Conservation (phyloP, 179 eudicot genomes). For the Kewa caespitosa region DNA sequence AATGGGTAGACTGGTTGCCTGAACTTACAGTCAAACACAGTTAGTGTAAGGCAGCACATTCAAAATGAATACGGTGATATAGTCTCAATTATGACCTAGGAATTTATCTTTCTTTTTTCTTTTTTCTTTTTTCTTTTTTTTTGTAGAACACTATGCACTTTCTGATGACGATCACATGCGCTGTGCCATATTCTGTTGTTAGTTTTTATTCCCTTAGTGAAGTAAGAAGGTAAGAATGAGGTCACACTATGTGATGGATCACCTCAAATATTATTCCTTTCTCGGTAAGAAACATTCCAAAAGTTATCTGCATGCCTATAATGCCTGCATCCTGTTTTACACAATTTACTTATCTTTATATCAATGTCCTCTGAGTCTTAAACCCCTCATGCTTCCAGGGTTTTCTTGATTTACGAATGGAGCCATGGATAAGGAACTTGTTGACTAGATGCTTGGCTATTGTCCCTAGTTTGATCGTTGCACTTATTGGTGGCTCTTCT, state of each 20-base stretch:
- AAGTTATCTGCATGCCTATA: neutral
- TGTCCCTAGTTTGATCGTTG: conserved; percentile 87
- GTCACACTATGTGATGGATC: neutral
- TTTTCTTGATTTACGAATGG: conserved; percentile 79
- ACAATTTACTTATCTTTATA: neutral
- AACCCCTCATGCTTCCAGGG: conserved; percentile 57
- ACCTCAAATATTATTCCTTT: neutral
- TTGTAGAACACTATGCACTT: neutral
- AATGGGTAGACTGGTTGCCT: neutral
- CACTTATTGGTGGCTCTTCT: conserved; percentile 80
- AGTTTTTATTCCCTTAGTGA: neutral
- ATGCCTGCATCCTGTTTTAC: neutral
- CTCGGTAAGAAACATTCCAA: neutral
- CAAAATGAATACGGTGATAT: neutral
- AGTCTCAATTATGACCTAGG: neutral
- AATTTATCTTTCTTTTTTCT: neutral
- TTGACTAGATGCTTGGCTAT: conserved; percentile 92
- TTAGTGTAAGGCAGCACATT: neutral
- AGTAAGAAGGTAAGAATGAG: neutral
- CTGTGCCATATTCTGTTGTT: neutral
- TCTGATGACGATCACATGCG: neutral
- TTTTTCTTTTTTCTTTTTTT: no score
- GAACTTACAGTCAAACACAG: neutral
- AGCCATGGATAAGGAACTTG: conserved; percentile 86
- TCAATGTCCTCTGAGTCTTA: neutral